A percentile compares a stretch with the other conserved stretches of the same genome.
Conservation (phyloP, 2,329 filamentous ascomycete species). For the Lizonia empirigonia region DNA sequence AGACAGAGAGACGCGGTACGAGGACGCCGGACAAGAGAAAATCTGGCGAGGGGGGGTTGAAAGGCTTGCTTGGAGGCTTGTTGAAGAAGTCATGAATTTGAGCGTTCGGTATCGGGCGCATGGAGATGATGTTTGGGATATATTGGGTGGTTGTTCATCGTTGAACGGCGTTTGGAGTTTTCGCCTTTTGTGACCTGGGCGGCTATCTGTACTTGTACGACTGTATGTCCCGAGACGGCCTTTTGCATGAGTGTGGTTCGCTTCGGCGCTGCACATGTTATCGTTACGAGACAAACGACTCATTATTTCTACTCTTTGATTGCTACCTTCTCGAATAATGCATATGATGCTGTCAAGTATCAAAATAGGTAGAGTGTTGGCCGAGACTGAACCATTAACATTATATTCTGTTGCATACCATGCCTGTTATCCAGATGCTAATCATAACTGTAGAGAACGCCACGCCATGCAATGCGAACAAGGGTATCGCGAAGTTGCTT, state of each 20-base stretch:
- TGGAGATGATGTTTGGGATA: slow-evolving; percentile 2
- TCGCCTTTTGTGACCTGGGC: neutral
- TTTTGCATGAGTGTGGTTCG: neutral
- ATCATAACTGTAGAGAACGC: slow-evolving; percentile 9
- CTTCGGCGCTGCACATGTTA: neutral
- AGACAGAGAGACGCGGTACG: slow-evolving; percentile 29
- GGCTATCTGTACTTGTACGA: slow-evolving; percentile 17
- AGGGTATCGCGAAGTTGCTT: slow-evolving; percentile 19
- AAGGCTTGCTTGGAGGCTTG: slow-evolving; percentile 40
- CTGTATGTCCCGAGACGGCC: slow-evolving; percentile 11
- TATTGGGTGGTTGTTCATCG: slow-evolving; percentile 10
- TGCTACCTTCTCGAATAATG: too few relatives aligned
- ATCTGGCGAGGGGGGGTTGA: slow-evolving; percentile 37
- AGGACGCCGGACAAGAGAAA: slow-evolving; percentile 35
- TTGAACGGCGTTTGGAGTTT: neutral
- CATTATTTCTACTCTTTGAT: neutral
- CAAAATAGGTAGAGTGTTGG: neutral
- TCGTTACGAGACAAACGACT: neutral
- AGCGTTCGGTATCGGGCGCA: slow-evolving; percentile 1
- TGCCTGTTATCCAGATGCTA: neutral
- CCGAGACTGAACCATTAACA: slow-evolving; percentile 2
- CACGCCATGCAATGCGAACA: slow-evolving; percentile 20
- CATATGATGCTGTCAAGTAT: too few relatives aligned
- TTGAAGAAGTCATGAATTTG: slow-evolving; percentile 29
- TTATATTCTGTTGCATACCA: slow-evolving; percentile 5